Evolutionary conservation across 345 rosid genomes (phyloP), one percentile per base, ranked within the genome.

Genomic region (Gossypium turneri): DNA sequence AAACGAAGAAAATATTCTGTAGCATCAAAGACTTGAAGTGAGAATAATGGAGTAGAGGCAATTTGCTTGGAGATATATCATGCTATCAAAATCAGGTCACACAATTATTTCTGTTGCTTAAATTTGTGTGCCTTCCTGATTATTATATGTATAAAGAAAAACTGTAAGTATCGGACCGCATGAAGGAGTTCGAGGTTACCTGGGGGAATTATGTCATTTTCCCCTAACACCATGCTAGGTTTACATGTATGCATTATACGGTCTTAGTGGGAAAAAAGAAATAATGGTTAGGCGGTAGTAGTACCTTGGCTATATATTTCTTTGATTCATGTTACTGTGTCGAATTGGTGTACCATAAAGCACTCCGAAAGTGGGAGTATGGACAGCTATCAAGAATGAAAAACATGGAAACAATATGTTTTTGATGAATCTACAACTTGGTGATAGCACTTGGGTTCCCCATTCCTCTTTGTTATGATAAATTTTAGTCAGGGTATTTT

Each of bases 1-100:
- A 85, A 85, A 75, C 79, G 78, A 78, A 66, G 80, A 78, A 84
- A 84, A 75, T 73, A 71, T n/a, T 60, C 17, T 27, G 25, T 16
- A 67, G n/a, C 41, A 48, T 56, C 66, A 34, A 62, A 62, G 71
- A 48, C 19, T 48, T 51, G 13, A 77, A 76, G 27, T 69, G 68
- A 69, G 57, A 59, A 22, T 53, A 17, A 25, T 2, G 19, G 41
- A 47, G 3, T 47, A 20, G 29, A 27, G 12, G 57, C 51, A 50
- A 27, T 29, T 29, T 62, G 29, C 76, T 29, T 19, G 29, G 51
- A 19, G 29, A 61, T 19, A 73, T 61, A 73, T 61, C 38, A 27
- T 60, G 57, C n/a, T 38, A 2, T 47, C 16, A 29, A 47, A 51
- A 62, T 20, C 50, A 48, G 70, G 58, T 74, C 27, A 61, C 34